Evolutionary conservation across 768 basidiomycete genomes (phyloP).

Genomic region (Phylloporus scabripes): DNA sequence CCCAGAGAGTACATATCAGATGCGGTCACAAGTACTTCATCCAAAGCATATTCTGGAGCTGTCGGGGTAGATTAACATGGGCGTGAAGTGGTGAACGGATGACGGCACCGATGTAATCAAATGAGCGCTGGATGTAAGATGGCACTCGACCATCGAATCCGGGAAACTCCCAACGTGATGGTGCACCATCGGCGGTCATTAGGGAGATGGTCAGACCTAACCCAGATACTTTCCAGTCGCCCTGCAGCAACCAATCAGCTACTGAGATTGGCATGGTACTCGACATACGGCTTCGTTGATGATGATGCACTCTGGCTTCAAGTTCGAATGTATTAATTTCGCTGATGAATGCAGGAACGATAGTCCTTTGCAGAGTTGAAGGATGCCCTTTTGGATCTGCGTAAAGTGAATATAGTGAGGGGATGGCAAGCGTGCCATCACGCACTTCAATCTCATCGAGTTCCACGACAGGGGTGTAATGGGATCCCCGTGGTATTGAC

Average conservation of each 20-base stretch:
- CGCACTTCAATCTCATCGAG: constrained; percentile 93
- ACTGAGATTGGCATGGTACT: background rate
- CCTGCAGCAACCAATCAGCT: constrained; percentile 42
- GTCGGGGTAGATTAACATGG: constrained; percentile 7
- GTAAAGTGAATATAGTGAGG: constrained; percentile 4
- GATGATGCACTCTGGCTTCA: constrained; percentile 80
- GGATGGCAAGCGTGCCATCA: constrained; percentile 4
- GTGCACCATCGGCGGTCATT: constrained; percentile 56
- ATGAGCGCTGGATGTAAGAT: constrained; percentile 79
- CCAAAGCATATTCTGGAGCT: constrained; percentile 94
- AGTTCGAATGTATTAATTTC: constrained; percentile 85
- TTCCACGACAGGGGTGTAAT: constrained; percentile 59
- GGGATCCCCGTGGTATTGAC: constrained; percentile 62
- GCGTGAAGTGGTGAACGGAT: background rate
- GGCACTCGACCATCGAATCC: constrained; percentile 80
- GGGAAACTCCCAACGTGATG: constrained; percentile 87
- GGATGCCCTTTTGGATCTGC: constrained; percentile 92
- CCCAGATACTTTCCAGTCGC: constrained; percentile 97
- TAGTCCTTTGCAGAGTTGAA: constrained; percentile 88
- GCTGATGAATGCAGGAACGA: constrained; percentile 91
- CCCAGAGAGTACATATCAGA: constrained; percentile 95
- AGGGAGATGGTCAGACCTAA: constrained; percentile 84
- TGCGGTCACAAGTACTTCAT: constrained; percentile 78
- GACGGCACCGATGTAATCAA: constrained; percentile 83
- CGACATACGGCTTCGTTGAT: constrained; percentile 79